Evolutionary conservation across 2,329 filamentous ascomycete species (phyloP), one percentile per base, ranked within the genome.

Genomic region (Penicillium sp.): DNA sequence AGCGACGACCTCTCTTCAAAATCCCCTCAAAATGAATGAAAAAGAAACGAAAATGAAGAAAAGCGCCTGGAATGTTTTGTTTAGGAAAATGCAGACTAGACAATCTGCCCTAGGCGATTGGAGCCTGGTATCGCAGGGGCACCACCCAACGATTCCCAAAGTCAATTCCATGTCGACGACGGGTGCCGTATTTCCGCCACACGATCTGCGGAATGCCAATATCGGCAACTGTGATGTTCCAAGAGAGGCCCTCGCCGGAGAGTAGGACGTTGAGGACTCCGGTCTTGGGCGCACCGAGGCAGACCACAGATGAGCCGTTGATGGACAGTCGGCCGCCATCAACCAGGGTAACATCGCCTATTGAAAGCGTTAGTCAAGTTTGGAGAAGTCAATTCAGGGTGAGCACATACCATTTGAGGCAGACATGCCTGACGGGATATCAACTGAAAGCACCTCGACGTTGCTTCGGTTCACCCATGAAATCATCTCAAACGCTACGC

Each of bases 391-490:
- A n/a, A 8, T 9, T 7, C 27, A 35, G 79, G 70, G 10, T 8
- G 9, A 41, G 74, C 79, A 75, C 59, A 77, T 78, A 56, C 88
- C 88, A 26, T 81, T 83, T 0, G 82, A 81, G 2, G 87, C 87
- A 49, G 91, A 88, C 34, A 95, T 81, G 4, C 93, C 93, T 0
- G 87, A 91, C 1, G 93, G 93, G 4, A 94, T 81, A 60, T 95
- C 91, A n/a, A 98, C 80, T 0, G 89, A 86, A 14, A 98, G 71
- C 3, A 93, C 84, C 42, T 84, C 82, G 0, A 88, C 83, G 50
- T 89, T 86, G 60, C 84, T 87, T 49, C 89, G 84, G 60, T 96
- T 97, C 2, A 88, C 85, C 89, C 90, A 97, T 48, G 89, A 85
- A 57, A 96, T 93, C 58, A 96, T 79, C 59, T 94, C 86, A 58